Base-by-base conservation (phyloP, 2,329 filamentous ascomycete genomes). In the Paraphoma sp. region DNA sequence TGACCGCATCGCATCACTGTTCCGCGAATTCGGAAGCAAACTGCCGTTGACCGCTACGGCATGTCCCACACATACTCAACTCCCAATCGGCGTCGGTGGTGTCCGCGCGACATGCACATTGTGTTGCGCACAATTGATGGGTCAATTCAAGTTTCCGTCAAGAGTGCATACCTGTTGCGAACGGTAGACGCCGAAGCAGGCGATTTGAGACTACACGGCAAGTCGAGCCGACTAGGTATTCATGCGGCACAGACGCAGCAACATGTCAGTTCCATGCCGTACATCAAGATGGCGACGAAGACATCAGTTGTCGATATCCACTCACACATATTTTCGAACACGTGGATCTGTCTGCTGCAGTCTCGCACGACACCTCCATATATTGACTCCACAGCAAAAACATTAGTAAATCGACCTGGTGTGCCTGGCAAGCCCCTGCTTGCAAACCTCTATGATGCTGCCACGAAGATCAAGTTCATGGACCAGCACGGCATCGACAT, bases 391-490 rank as follows among this genome's bases (percentile, higher is more conserved):
- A 46, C 10, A 29, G 28, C 44, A 4, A 46, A 46, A n/a, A 46
- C 44, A 31, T 46, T 46, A 28, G 44, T 46, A 23, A 46, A 46
- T 16, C 44, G 44, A 29, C 44, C 44, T 14, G 18, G 44, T 29
- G 44, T 46, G 44, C 6, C 44, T 14, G 44, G 44, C 4, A 46
- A 46, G 28, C 44, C 44, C n/a, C 44, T 46, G 8, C 44, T 46
- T 2, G 18, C 44, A 7, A 31, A 46, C 28, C 44, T 46, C 16
- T 46, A 46, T 31, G 44, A 46, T 46, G 44, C 31, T 5, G 44
- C 44, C n/a, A 46, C 44, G 23, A 46, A 46, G 44, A 46, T 46
- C 16, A 14, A 31, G 14, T 31, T 46, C 44, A 46, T 46, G 44
- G 44, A 46, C 11, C 23, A 46, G 44, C 44, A 46, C 30, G 44